A percentile compares a stretch with the other conserved stretches of the same genome.
Conservation (phyloP, 192 early-diverging fungal genomes). For the Dimargaris verticillata region DNA sequence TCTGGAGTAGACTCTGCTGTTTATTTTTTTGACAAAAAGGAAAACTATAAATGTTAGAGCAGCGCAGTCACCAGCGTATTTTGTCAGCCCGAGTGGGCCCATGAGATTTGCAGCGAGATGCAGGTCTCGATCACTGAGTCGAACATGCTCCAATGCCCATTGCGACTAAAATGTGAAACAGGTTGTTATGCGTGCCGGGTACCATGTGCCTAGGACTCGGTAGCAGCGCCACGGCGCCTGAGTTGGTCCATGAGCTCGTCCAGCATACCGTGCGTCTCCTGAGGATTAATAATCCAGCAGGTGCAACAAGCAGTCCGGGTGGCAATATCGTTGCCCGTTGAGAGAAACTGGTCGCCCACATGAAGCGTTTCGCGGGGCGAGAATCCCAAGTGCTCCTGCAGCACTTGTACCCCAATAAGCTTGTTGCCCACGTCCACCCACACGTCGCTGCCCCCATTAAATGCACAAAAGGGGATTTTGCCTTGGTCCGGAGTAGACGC, state of each 20-base stretch:
- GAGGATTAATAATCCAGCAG: conserved; percentile 75
- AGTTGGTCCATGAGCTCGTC: conserved; percentile 30
- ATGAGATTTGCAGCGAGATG: no score
- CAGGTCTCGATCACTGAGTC: no score
- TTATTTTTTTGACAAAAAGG: no score
- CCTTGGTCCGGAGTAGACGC: conserved; percentile 31
- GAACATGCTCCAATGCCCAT: no score
- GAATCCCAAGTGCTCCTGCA: conserved; percentile 47
- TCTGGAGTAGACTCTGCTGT: no score
- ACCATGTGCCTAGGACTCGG: no score
- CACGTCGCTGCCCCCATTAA: conserved; percentile 80
- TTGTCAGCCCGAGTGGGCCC: no score
- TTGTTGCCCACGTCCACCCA: conserved; percentile 95
- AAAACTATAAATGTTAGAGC: no score
- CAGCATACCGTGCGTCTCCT: conserved; percentile 63
- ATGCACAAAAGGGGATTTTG: conserved; percentile 77
- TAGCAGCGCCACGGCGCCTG: background rate
- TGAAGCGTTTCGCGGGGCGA: conserved; percentile 51
- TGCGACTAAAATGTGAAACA: no score
- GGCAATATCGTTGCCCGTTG: conserved; percentile 80
- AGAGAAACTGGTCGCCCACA: conserved; percentile 83
- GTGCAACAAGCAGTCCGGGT: conserved; percentile 74
- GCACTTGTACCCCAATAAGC: conserved; percentile 72
- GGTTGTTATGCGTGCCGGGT: no score
- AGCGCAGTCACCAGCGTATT: no score